Evolutionary conservation across 2,329 filamentous ascomycete genomes (phyloP).

Genomic region (Colletotrichum cuscutae): DNA sequence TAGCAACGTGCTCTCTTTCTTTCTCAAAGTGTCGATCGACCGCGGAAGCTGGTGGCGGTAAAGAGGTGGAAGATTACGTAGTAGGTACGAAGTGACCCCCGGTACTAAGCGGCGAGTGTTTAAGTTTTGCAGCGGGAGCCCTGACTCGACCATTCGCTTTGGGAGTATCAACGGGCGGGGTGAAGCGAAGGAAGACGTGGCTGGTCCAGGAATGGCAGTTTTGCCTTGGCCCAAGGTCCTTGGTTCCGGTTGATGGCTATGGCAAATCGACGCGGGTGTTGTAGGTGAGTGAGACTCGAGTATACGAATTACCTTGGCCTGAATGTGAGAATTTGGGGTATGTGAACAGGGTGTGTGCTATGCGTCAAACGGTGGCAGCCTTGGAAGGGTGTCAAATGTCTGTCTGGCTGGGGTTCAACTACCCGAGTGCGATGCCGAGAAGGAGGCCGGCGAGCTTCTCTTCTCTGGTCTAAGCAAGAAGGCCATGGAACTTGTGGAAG

Average conservation of each 20-base stretch:
- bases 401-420: neutral
- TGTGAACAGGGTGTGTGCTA: neutral
- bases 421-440: conserved; percentile 29
- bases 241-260: neutral
- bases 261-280: neutral
- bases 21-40: neutral
- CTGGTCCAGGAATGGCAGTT: neutral
- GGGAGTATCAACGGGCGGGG: conserved; percentile 21
- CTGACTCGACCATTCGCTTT: conserved; percentile 16
- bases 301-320: neutral
- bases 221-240: neutral
- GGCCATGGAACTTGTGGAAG: too few species aligned
- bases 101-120: neutral
- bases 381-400: neutral
- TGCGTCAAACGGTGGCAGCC: neutral
- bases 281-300: neutral
- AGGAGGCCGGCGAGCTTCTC: neutral
- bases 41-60: conserved; percentile 6
- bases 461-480: neutral
- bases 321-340: neutral
- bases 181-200: conserved; percentile 3
- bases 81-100: neutral
- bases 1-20: neutral
- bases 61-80: neutral
- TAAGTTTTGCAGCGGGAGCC: neutral